Evolutionary conservation across 352 stramenopile genomes (phyloP), one percentile per base, ranked within the genome.

Genomic region (Phytophthora sansomeana): DNA sequence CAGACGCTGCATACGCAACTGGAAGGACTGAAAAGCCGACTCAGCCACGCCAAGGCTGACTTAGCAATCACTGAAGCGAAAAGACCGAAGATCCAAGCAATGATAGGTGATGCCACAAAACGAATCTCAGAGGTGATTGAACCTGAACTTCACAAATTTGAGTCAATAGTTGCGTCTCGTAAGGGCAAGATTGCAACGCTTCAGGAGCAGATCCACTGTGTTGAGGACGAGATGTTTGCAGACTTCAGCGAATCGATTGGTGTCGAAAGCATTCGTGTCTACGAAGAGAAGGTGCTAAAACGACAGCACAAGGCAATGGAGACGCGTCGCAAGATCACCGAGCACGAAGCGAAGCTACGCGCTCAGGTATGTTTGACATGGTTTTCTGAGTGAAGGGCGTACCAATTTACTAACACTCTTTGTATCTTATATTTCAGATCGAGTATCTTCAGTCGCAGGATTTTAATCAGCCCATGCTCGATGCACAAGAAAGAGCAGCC

Each of bases 221-320:
- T 93, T 0, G 87, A 97, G 67, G 89, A 96, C 43, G 77, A 95
- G n/a, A 79, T 96, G 77, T 97, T 96, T 67, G 76, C 78, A 14
- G 78, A 85, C 6, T 96, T 97, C 62, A 96, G 89, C 38, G 69
- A 87, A 42, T 56, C 78, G 38, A 77, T 96, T 50, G 89, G 89
- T 11, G 79, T 97, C 14, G 63, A 80, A 21, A 97, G 82, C 54
- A 94, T 97, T 47, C 87, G 89, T 21, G 75, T 93, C 6, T 99
- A 99, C 67, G 95, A 99, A 77, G 91, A 97, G 58, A 97, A 90
- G 17, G 93, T 98, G 10, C 70, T 97, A 3, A 96, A 98, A 69
- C 83, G 85, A 3, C 84, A 92, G 36, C 74, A 91, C 28, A 77
- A 90, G 29, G 71, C 81, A n/a, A 72, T 85, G 42, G 81, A 92